Percentiles rank a stretch among this genome's conserved stretches.
Conservation (phyloP, 345 rosid genomes). For the Moringa oleifera region DNA sequence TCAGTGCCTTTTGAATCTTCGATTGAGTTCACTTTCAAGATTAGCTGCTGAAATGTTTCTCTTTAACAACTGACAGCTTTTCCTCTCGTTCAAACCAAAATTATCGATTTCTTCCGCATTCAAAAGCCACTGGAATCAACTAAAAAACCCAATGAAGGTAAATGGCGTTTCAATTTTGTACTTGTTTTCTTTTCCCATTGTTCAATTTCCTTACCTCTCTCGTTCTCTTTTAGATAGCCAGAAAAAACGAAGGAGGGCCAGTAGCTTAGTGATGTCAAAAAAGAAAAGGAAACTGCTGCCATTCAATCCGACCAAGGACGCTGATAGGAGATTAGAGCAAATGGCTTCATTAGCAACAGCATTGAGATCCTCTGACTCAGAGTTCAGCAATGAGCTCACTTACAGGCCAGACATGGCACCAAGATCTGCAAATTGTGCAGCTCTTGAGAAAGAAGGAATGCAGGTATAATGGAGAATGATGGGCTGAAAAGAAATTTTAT, state of each 20-base stretch:
- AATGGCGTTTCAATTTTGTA: background rate
- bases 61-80: constrained; percentile 36
- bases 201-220: background rate
- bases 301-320: constrained; percentile 62
- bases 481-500: too few relatives aligned
- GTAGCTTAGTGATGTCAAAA: constrained; percentile 59
- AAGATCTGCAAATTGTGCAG: constrained; percentile 58
- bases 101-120: constrained; percentile 78
- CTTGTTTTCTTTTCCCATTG: background rate
- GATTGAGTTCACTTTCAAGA: too few relatives aligned
- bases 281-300: constrained; percentile 71
- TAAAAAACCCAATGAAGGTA: constrained; percentile 33
- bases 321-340: constrained; percentile 56
- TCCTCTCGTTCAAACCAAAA: constrained; percentile 76
- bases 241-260: constrained; percentile 52
- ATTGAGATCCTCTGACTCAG: constrained; percentile 52
- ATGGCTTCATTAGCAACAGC: constrained; percentile 95
- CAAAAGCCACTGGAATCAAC: constrained; percentile 31
- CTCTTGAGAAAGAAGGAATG: constrained; percentile 80
- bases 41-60: too few relatives aligned
- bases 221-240: constrained; percentile 25
- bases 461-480: constrained; percentile 45
- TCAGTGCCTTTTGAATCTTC: too few relatives aligned
- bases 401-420: constrained; percentile 66
- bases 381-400: constrained; percentile 60